A percentile compares a stretch with the other conserved stretches of the same genome.
Evolutionary conservation across 371 early-diverging fungal species (phyloP).

Genomic region (Actinomucor elegans): DNA sequence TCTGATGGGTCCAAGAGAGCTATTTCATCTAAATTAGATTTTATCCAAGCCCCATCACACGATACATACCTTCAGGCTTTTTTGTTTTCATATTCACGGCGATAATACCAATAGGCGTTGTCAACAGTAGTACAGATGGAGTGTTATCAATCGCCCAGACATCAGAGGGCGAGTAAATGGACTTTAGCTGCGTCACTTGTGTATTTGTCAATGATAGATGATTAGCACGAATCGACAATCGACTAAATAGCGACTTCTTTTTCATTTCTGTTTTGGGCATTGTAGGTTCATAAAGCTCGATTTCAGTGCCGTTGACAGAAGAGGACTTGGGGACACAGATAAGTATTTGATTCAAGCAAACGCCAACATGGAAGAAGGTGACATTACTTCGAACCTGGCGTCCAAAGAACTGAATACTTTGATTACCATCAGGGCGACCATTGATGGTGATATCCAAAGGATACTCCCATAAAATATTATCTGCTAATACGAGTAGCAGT

Average conservation of each 20-base stretch:
- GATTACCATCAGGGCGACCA: slow-evolving; percentile 22
- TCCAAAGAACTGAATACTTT: slow-evolving; percentile 18
- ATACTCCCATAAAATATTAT: slow-evolving; percentile 40
- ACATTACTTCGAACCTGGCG: slow-evolving; percentile 29
- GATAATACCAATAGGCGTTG: slow-evolving; percentile 32
- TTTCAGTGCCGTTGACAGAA: slow-evolving; percentile 21
- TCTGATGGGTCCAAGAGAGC: slow-evolving; percentile 38
- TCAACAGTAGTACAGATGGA: slow-evolving; percentile 29
- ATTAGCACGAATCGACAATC: not conserved
- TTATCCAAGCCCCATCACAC: too few species aligned
- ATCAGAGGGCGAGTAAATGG: slow-evolving; percentile 36
- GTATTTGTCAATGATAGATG: slow-evolving; percentile 16
- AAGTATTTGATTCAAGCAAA: slow-evolving; percentile 25
- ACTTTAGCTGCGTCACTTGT: slow-evolving; percentile 12
- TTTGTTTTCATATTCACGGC: slow-evolving; percentile 39
- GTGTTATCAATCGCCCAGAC: slow-evolving; percentile 44
- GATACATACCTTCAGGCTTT: slow-evolving; percentile 27
- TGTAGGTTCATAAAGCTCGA: slow-evolving; percentile 31
- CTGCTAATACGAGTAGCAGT: slow-evolving; percentile 35
- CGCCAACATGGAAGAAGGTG: slow-evolving; percentile 39
- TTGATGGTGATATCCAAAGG: slow-evolving; percentile 35
- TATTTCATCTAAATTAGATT: too few species aligned
- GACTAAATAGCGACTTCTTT: slow-evolving; percentile 11
- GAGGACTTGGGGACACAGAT: slow-evolving; percentile 36
- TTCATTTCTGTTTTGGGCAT: slow-evolving; percentile 22